A percentile compares a stretch with the other conserved stretches of the same genome.
Conservation (phyloP, 768 basidiomycete species). For the Chlorophyllum brunneum region DNA sequence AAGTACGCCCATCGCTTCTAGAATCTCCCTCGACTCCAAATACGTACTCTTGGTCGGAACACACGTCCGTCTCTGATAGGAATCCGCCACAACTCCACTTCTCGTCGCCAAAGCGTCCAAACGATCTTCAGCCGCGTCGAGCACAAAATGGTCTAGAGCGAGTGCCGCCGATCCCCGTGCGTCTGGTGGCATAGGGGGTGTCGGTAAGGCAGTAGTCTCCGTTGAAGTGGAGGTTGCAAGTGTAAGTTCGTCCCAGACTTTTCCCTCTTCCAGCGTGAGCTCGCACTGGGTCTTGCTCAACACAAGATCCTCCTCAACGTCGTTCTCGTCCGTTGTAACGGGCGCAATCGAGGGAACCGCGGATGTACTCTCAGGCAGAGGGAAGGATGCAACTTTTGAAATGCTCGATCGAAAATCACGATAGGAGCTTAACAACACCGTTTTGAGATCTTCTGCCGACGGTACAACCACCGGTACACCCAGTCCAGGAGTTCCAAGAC, state of each 20-base stretch:
- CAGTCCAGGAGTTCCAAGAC: background rate
- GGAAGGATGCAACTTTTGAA: conserved; percentile 38
- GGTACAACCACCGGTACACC: background rate
- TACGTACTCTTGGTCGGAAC: conserved; percentile 66
- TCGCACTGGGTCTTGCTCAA: conserved; percentile 63
- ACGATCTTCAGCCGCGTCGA: conserved; percentile 7
- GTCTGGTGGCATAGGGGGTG: background rate
- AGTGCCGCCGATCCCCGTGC: background rate
- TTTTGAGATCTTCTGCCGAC: conserved; percentile 24
- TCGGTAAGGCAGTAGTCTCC: background rate
- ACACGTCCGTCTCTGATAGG: conserved; percentile 59
- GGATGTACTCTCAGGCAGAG: conserved; percentile 18
- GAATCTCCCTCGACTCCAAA: conserved; percentile 61
- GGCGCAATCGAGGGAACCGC: conserved; percentile 14
- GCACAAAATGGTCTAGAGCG: background rate
- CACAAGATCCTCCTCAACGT: conserved; percentile 35
- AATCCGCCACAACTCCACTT: conserved; percentile 56
- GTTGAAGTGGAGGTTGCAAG: conserved; percentile 4
- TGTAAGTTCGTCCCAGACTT: conserved; percentile 50
- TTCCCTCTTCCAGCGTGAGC: conserved; percentile 56
- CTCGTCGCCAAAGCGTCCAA: conserved; percentile 38
- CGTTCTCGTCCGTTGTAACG: conserved; percentile 24
- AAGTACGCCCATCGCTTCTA: conserved; percentile 80
- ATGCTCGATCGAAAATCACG: conserved; percentile 44
- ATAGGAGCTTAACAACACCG: conserved; percentile 40